Base-by-base conservation (phyloP, 768 basidiomycete species). In the Rickenella mellea region DNA sequence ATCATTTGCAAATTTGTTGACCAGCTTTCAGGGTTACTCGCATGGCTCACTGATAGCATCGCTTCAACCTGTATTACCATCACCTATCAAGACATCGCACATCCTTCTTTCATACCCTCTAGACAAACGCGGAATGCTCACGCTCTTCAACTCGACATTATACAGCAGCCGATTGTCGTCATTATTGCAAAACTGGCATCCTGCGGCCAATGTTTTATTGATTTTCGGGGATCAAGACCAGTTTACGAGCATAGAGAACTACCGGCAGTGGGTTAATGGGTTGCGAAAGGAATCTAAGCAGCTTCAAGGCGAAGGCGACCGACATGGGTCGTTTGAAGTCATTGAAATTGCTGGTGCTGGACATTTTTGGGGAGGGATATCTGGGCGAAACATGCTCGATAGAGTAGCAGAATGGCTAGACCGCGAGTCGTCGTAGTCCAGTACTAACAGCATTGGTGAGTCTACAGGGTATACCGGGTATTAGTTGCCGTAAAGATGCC, bases 91-190 rank as follows among this genome's bases (percentile, higher is more conserved):
- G 52, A 79, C 75, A 0, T 72, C 71, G 10, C 82, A 87, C 55
- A 63, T 87, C 33, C 55, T 90, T 29, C 59, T 90, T 17, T 88
- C 86, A 3, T 89, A 90, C 53, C 87, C 87, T 0, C 62, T 89
- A 4, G 74, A 78, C 11, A 76, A 79, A 6, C 68, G 83, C 40
- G 65, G 68, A 9, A 71, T 78, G 57, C 64, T 91, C 33, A 89
- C 86, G 19, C 55, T 82, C 40, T 89, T 91, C 64, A 66, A 69
- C 40, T 61, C 76, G 4, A 60, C 61, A 7, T 66, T 63, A 10
- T 88, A 90, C 51, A 63, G 65, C 11, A 55, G 59, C 2, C 68
- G 69, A 14, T 61, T 90, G 38, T 59, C 67, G 22, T 56, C 61
- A 8, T 68, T 88, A 27, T 46, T 83, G 24, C 56, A 52, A 22